Evolutionary conservation across 1,139 yeast genomes (phyloP), one percentile per base, ranked within the genome.

Genomic region (Suhomyces anneliseae): DNA sequence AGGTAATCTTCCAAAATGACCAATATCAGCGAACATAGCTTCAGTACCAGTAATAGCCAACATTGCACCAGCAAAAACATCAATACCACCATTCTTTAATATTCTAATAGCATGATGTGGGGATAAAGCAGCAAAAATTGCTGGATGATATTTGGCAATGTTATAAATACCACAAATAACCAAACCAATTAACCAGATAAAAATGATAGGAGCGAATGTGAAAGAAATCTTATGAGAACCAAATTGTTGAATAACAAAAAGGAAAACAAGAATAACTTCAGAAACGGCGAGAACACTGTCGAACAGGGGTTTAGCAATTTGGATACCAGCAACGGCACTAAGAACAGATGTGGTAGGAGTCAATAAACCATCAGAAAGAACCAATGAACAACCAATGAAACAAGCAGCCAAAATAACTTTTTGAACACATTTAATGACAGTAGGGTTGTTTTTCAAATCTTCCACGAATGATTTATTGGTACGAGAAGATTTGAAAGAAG

Each of bases 301-400:
- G 52, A 76, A 72, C 11, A 63, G 57, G 2, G 79, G 78, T 29
- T 65, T 64, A 6, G 82, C 79, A 12, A 77, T 69, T 43, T 74
- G 72, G 38, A 81, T 73, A 39, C 81, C 81, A 2, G 72, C 71
- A 35, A 76, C 58, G 1, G 85, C 82, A 51, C 81, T 74, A 46
- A 81, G 68, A 1, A 82, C 82, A 1, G 85, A 80, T 3, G 84
- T 79, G 2, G 85, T 80, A 27, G 87, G 86, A 4, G 86, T 82
- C 51, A 82, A 68, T 48, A 82, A 64, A 7, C 86, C 86, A 61
- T 82, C 86, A 3, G 83, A 75, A 40, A 81, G 66, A 19, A 81
- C 81, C 55, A 82, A 65, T 0, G 83, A 66, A 57, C 84, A 79
- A 4, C 85, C 86, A 39, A 79, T 48, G 50, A 81, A 78, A 52